A percentile compares a stretch with the other conserved stretches of the same genome.
Conservation (phyloP, 2,329 filamentous ascomycete genomes). For the Byssothecium circinans region DNA sequence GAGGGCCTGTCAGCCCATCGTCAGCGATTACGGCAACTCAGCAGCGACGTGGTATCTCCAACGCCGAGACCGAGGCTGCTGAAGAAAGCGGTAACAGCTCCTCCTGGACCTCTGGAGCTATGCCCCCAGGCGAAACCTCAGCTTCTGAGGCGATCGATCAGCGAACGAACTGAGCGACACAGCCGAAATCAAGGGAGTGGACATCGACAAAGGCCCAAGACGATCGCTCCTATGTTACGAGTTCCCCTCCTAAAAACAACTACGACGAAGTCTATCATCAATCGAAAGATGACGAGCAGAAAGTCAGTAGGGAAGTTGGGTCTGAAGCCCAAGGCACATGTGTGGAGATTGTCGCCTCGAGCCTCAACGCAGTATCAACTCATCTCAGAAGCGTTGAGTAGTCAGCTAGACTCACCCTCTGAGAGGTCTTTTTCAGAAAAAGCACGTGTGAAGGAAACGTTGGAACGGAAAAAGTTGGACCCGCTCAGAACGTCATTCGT, state of each 20-base stretch:
- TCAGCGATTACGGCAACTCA: slow-evolving; percentile 8
- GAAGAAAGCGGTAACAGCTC: slow-evolving; percentile 25
- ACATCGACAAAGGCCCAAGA: slow-evolving; percentile 5
- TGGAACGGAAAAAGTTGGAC: slow-evolving; percentile 23
- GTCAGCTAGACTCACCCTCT: not conserved
- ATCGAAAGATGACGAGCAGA: slow-evolving; percentile 12
- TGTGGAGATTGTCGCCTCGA: slow-evolving; percentile 13
- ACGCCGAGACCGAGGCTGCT: slow-evolving; percentile 13
- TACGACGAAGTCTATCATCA: slow-evolving; percentile 11
- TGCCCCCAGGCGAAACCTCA: slow-evolving; percentile 14
- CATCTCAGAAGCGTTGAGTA: slow-evolving; percentile 6
- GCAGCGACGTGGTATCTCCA: slow-evolving; percentile 4
- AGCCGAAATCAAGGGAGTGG: slow-evolving; percentile 5
- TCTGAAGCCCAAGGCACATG: slow-evolving; percentile 9
- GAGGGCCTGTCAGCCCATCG: not conserved
- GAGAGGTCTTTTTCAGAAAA: slow-evolving; percentile 22
- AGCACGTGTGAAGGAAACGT: slow-evolving; percentile 24
- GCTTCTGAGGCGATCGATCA: slow-evolving; percentile 30
- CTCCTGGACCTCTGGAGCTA: slow-evolving; percentile 16
- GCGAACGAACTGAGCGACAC: slow-evolving; percentile 18
- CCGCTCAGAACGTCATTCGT: slow-evolving; percentile 27
- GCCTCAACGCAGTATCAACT: slow-evolving; percentile 1
- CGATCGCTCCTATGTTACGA: slow-evolving; percentile 6
- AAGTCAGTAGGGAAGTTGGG: slow-evolving; percentile 14
- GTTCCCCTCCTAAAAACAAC: slow-evolving; percentile 4